Evolutionary conservation across 1,284 basidiomycete species (phyloP), one percentile per base, ranked within the genome.

Genomic region (Ustilago tritici): DNA sequence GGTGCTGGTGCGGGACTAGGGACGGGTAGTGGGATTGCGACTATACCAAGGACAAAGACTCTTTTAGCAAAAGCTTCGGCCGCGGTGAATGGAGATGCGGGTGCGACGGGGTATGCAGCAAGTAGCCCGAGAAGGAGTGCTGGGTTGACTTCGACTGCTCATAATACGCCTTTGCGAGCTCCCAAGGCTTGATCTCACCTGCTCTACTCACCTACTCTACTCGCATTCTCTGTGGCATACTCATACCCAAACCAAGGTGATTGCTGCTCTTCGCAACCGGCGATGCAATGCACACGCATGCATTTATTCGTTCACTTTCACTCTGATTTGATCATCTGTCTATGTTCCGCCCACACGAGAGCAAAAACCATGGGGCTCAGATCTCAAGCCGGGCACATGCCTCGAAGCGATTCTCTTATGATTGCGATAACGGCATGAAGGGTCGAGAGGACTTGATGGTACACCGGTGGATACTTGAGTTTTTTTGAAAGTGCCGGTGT

Each of bases 41-140:
- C 31, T 9, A 65, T 50, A 43, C 64, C 65, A 14, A 56, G 61
- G 43, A 59, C 56, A 6, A 72, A 67, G 23, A 19, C 65, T 23
- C 3, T 50, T 28, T 50, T 53, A 5, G 54, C 64, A 10, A n/a
- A 56, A 19, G 65, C 49, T 3, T 53, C 61, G 12, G 55, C 60
- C 0, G 56, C 12, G 53, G 56, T 11, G 43, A 36, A 11, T n/a
- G 46, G 32, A 15, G 11, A 19, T 38, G 11, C 35, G 1, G 10
- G 28, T 11, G 19, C 17, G 11, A 23, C 23, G n/a, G 31, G 32
- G 23, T 56, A 58, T 43, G 57, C 63, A 52, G 49, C 66, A 11
- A 76, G n/a, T 28, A 50, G 61, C 11, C 69, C 73, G 9, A 60
- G 71, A 9, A 63, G 66, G 15, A 70, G 70, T 54, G 70, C 56